Conservation (phyloP, 371 early-diverging fungal genomes). For the Mortierella sp. region DNA sequence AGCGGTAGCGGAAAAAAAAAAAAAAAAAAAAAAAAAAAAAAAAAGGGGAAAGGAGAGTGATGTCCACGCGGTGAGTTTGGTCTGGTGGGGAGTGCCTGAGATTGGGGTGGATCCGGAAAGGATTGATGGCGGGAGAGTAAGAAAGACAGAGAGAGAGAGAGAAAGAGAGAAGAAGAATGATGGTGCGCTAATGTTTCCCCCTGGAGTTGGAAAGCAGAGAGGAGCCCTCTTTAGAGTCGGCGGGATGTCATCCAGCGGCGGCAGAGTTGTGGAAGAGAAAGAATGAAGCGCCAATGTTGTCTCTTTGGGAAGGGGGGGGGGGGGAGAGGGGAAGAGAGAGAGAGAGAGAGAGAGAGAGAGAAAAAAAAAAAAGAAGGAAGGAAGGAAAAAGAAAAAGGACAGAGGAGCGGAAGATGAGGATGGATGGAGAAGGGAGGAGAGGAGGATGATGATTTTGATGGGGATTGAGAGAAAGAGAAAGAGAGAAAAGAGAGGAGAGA, state of each 20-base stretch:
- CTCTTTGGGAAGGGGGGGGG: neutral
- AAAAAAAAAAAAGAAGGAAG: neutral
- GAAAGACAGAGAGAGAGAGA: no score
- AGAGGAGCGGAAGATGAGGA: neutral
- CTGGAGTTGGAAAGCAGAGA: neutral
- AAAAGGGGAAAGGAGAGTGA: no score
- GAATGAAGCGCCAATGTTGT: no score
- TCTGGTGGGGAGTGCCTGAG: no score
- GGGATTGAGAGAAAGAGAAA: neutral
- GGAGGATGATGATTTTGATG: neutral
- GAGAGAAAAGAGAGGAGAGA: neutral
- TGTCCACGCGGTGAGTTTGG: no score
- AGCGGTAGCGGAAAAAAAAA: no score
- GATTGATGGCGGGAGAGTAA: no score
- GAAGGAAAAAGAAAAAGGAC: neutral
- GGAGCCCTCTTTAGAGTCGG: neutral
- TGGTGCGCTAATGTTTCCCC: no score
- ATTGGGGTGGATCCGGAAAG: no score
- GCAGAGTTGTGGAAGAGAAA: slow-evolving; percentile 10
- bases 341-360: slow-evolving; percentile 1
- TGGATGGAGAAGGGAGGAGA: neutral
- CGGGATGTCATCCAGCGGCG: slow-evolving; percentile 8
- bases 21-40: no score
- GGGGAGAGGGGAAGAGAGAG: neutral
- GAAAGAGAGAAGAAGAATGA: no score